Percentiles rank a stretch among this genome's conserved stretches.
phyloP scores from a whole-genome alignment of 306 rosid genomes.

The Senna siamea region DNA sequence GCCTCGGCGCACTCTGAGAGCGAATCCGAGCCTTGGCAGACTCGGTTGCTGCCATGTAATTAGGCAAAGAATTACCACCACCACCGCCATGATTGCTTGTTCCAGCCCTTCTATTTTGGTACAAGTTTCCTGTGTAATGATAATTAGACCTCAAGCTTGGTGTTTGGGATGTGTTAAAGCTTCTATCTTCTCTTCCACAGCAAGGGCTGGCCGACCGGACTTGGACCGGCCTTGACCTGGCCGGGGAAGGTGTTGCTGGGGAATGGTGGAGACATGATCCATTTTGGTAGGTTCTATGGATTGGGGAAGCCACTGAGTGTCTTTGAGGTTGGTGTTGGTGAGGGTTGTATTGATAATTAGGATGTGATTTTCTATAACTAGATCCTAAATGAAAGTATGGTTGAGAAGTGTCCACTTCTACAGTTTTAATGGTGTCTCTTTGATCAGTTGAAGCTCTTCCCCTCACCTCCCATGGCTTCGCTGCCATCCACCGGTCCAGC shows the following conservation, averaged over 20 bases:
- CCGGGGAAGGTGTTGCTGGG: slow-evolving; percentile 77
- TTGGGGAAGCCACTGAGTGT: slow-evolving; percentile 62
- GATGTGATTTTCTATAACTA: slow-evolving; percentile 67
- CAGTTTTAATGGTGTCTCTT: slow-evolving; percentile 75
- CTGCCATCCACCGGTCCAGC: slow-evolving; percentile 79
- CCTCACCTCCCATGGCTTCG: slow-evolving; percentile 83
- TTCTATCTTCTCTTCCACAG: slow-evolving; percentile 68
- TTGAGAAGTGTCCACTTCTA: slow-evolving; percentile 84
- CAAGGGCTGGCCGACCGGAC: slow-evolving; percentile 86
- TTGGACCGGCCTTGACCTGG: slow-evolving; percentile 67
- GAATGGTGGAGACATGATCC: too few species aligned
- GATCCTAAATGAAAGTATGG: slow-evolving; percentile 70
- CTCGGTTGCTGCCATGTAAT: slow-evolving; percentile 98
- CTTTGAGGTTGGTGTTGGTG: slow-evolving; percentile 68
- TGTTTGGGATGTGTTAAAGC: slow-evolving; percentile 67
- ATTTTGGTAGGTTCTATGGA: slow-evolving; percentile 56
- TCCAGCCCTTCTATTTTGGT: slow-evolving; percentile 52
- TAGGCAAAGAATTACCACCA: slow-evolving; percentile 60
- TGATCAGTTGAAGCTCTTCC: slow-evolving; percentile 91
- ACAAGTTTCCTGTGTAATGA: slow-evolving; percentile 60
- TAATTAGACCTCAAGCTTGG: slow-evolving; percentile 88
- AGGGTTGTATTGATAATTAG: slow-evolving; percentile 67
- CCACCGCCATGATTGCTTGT: slow-evolving; percentile 38
- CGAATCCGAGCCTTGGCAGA: slow-evolving; percentile 89
- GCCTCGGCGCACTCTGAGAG: slow-evolving; percentile 92